These are phyloP conservation scores for Claviceps maximensis DNA, from an alignment of 2,329 filamentous ascomycete species.

Conservation along the genomic window DNA sequence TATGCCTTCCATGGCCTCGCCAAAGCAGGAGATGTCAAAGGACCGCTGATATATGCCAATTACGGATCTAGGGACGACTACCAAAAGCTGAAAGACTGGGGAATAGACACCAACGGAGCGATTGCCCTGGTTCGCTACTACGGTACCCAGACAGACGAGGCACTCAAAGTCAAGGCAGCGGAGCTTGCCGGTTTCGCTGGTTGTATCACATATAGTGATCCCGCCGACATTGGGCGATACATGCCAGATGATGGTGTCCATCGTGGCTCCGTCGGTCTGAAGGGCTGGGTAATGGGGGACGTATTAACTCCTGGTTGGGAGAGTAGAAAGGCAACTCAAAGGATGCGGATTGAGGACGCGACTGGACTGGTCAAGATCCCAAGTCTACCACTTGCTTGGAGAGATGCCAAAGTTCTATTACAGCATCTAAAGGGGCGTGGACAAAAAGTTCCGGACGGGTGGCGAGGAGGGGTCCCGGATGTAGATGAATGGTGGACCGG, in stretches of 20 bases:
- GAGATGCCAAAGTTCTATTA: slow-evolving; percentile 71
- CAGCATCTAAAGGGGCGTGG: slow-evolving; percentile 66
- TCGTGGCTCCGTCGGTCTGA: slow-evolving; percentile 66
- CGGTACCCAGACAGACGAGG: slow-evolving; percentile 58
- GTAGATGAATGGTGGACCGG: slow-evolving; percentile 78
- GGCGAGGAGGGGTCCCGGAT: slow-evolving; percentile 66
- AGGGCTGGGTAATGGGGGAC: slow-evolving; percentile 76
- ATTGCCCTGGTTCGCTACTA: slow-evolving; percentile 76
- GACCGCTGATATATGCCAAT: slow-evolving; percentile 83
- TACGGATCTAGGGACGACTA: slow-evolving; percentile 83
- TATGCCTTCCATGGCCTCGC: slow-evolving; percentile 80
- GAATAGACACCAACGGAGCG: slow-evolving; percentile 61
- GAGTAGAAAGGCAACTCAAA: slow-evolving; percentile 50
- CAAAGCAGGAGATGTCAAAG: slow-evolving; percentile 71
- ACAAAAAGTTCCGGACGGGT: slow-evolving; percentile 50
- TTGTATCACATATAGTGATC: slow-evolving; percentile 87
- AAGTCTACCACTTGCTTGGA: slow-evolving; percentile 79
- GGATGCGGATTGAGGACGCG: slow-evolving; percentile 57
- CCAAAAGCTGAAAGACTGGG: slow-evolving; percentile 53
- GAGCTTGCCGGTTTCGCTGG: slow-evolving; percentile 76
- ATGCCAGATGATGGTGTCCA: slow-evolving; percentile 76
- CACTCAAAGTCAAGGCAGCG: slow-evolving; percentile 79
- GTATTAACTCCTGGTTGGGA: slow-evolving; percentile 83
- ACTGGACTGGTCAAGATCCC: slow-evolving; percentile 69
- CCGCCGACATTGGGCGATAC: slow-evolving; percentile 62